Conservation (phyloP, 306 rosid genomes). For the Rosa chinensis region DNA sequence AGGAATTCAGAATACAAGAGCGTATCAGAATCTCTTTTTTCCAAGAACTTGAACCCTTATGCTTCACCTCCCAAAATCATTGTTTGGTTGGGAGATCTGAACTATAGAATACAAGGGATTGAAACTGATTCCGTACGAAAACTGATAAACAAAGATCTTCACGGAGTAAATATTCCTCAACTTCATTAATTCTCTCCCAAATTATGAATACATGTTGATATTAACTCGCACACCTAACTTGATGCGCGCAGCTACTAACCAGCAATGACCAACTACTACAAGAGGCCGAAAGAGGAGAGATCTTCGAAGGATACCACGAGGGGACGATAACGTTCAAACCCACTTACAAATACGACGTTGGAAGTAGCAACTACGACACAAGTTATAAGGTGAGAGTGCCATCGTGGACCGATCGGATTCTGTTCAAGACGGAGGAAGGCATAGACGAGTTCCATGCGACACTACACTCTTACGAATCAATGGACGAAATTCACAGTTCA, state of each 20-base stretch:
- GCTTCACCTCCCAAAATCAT: conserved; percentile 52
- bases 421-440: conserved; percentile 55
- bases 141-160: conserved; percentile 50
- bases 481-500: conserved; percentile 55
- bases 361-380: conserved; percentile 71
- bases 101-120: conserved; percentile 66
- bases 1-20: conserved; percentile 58
- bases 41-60: conserved; percentile 57
- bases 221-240: neutral
- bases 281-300: conserved; percentile 70
- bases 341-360: conserved; percentile 68
- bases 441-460: conserved; percentile 39
- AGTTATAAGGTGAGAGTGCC: conserved; percentile 84
- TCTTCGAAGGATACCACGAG: conserved; percentile 71
- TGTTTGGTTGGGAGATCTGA: conserved; percentile 80
- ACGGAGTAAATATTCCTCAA: conserved; percentile 28
- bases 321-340: conserved; percentile 78
- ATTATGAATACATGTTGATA: neutral
- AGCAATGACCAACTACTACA: conserved; percentile 64
- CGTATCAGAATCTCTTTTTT: conserved; percentile 61
- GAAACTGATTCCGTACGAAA: conserved; percentile 44
- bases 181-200: neutral
- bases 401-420: conserved; percentile 70
- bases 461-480: conserved; percentile 50
- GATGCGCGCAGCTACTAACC: conserved; percentile 33